Evolutionary conservation across 1,284 basidiomycete species (phyloP).

Genomic region (Ustilago vetiveriae): DNA sequence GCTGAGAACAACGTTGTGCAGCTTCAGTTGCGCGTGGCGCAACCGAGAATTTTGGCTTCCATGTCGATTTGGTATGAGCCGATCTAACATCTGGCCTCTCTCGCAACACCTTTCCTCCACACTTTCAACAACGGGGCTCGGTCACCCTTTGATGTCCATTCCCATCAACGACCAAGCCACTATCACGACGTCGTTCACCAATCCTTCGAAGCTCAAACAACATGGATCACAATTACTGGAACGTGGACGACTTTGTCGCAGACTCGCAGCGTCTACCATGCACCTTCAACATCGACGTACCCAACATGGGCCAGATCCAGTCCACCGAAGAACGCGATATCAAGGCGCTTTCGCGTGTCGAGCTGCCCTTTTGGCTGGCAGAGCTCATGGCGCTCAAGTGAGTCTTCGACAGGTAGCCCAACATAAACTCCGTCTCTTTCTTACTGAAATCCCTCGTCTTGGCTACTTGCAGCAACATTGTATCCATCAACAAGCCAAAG

Average conservation of each 20-base stretch:
- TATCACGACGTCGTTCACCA: too few species aligned
- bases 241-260: slow-evolving; percentile 57
- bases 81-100: too few species aligned
- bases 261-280: slow-evolving; percentile 61
- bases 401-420: too few species aligned
- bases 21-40: background rate
- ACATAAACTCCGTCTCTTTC: too few species aligned
- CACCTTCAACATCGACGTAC: slow-evolving; percentile 60
- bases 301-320: slow-evolving; percentile 62
- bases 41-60: background rate
- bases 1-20: background rate
- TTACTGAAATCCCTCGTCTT: too few species aligned
- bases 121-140: background rate
- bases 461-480: slow-evolving; percentile 42
- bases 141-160: too few species aligned
- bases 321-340: slow-evolving; percentile 54
- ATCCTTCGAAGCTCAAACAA: too few species aligned
- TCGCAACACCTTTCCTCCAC: background rate
- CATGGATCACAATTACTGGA: slow-evolving; percentile 65
- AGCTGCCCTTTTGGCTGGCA: slow-evolving; percentile 65
- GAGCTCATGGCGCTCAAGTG: slow-evolving; percentile 61
- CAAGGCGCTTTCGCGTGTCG: slow-evolving; percentile 55
- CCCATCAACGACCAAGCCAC: background rate
- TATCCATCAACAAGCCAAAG: slow-evolving; percentile 60
- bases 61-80: background rate